phyloP scores from a whole-genome alignment of 2,329 filamentous ascomycete species.

The Epichloe coenophiala region DNA sequence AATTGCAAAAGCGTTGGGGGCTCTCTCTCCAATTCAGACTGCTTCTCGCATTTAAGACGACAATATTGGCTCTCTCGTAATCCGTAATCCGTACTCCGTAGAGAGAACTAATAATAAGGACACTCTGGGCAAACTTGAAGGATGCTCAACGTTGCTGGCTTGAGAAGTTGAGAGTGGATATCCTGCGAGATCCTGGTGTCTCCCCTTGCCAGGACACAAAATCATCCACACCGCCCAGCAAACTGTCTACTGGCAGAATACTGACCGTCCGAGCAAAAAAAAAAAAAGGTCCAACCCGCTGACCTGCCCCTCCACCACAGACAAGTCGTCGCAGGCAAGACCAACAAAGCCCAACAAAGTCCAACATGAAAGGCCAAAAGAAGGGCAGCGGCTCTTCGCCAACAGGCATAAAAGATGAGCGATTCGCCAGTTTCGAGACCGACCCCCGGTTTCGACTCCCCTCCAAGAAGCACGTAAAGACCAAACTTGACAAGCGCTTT shows the following conservation, averaged over 20 bases:
- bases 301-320: neutral
- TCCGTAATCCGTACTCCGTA: no score
- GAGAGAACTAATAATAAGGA: no score
- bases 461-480: slow-evolving; percentile 67
- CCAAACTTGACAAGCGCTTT: slow-evolving; percentile 88
- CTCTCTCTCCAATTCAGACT: no score
- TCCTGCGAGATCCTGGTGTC: no score
- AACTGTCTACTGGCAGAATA: neutral
- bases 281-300: neutral
- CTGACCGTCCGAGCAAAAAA: slow-evolving; percentile 6
- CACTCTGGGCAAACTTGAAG: no score
- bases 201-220: neutral
- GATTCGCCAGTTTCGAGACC: slow-evolving; percentile 79
- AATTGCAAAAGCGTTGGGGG: no score
- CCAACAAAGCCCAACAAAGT: slow-evolving; percentile 8
- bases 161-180: no score
- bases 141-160: no score
- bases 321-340: neutral
- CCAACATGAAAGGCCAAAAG: slow-evolving; percentile 20
- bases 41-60: no score
- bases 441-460: slow-evolving; percentile 92
- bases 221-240: neutral
- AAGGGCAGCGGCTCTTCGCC: slow-evolving; percentile 15
- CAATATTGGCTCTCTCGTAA: no score
- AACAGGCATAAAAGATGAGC: slow-evolving; percentile 46